Evolutionary conservation across 139 green algal species (phyloP), one percentile per base, ranked within the genome.

Genomic region (Coelastrella sp.): DNA sequence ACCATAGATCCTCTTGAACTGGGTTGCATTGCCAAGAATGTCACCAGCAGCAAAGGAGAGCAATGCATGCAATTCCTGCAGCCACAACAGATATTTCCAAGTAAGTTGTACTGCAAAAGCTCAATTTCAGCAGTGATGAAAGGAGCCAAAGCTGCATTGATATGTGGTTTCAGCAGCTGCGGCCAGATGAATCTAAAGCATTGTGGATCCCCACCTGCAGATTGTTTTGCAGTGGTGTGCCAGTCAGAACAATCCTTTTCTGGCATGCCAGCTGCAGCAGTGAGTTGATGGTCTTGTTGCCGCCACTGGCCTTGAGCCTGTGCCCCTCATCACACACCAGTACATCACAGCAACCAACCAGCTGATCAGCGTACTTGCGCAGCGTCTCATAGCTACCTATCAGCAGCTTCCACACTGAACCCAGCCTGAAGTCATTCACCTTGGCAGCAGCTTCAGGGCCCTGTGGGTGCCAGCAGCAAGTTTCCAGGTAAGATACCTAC

Each of bases 301-400:
- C 96, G n/a, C 88, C 88, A 0, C 93, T 93, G 6, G 91, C 89
- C 91, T 99, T 98, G 10, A 99, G 95, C 59, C 95, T 94, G 92
- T 99, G 97, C 7, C 94, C 97, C 87, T 99, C 97, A 85, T 99
- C 97, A 91, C 95, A 97, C 25, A 98, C 94, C 74, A 98, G 88
- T 12, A 76, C 25, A 80, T 97, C 96, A 57, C 91, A 94, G 49
- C 20, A 63, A 6, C 95, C 94, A 8, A 63, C 81, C 58, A 98
- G 93, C 15, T 90, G 87, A 0, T 63, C 57, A 17, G 87, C 74
- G 85, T 95, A 86, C 90, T 93, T 92, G 57, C 80, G 80, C 85
- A 89, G 35, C 7, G 17, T 72, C 76, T 91, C 91, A 72, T 93
- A 93, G 81, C 83, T 91, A 60, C 65, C 87, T n/a, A 93, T 83